Conservation (phyloP, 768 basidiomycete species). For the Candolleomyces efflorescens region DNA sequence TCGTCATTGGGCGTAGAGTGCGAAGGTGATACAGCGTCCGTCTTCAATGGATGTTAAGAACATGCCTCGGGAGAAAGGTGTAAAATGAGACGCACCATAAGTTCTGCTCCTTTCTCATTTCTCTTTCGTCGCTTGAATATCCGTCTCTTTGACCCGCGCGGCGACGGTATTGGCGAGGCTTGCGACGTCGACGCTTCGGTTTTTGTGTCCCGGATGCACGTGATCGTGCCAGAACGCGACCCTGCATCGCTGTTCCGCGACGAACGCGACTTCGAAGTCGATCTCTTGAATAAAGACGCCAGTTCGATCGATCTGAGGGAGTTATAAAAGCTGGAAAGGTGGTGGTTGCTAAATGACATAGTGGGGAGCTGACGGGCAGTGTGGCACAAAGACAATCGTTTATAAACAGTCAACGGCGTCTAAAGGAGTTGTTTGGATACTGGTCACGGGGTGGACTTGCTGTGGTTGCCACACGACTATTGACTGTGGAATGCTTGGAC, state of each 20-base stretch:
- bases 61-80: background rate
- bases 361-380: background rate
- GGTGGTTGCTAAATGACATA: background rate
- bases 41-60: background rate
- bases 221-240: conserved; percentile 9
- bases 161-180: background rate
- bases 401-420: background rate
- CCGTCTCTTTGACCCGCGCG: background rate
- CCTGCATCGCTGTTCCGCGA: background rate
- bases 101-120: background rate
- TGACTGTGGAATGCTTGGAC: no score
- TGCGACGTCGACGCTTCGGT: background rate
- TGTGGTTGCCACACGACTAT: no score
- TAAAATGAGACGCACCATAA: conserved; percentile 2
- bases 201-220: conserved; percentile 12
- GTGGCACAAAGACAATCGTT: background rate
- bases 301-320: background rate
- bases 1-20: background rate
- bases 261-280: background rate
- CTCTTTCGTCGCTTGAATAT: background rate
- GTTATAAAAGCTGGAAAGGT: background rate
- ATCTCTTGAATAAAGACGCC: no score
- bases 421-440: background rate
- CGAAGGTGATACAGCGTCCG: background rate
- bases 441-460: no score